Conservation (phyloP, 2,329 filamentous ascomycete genomes). For the Trichophyton schoenleinii region DNA sequence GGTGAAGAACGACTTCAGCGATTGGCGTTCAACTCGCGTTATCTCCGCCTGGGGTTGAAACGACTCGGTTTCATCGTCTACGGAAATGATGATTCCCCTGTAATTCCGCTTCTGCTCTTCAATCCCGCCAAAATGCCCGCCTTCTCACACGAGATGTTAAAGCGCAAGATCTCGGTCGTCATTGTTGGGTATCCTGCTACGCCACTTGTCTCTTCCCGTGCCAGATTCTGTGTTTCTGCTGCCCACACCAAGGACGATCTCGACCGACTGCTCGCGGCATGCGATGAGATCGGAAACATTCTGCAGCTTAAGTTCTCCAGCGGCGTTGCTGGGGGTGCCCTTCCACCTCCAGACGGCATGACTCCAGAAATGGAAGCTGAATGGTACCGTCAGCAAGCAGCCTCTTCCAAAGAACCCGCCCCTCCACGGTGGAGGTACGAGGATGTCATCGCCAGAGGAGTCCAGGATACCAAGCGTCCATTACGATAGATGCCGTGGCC, state of each 20-base stretch:
- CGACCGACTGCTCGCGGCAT: constrained; percentile 75
- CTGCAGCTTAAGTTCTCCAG: constrained; percentile 96
- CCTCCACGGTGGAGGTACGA: constrained; percentile 70
- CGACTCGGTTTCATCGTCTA: constrained; percentile 93
- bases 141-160: constrained; percentile 97
- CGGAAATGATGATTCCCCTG: constrained; percentile 94
- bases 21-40: constrained; percentile 95
- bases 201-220: constrained; percentile 84
- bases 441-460: constrained; percentile 60
- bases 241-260: constrained; percentile 98
- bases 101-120: constrained; percentile 88
- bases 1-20: constrained; percentile 91
- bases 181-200: constrained; percentile 96
- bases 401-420: constrained; percentile 40
- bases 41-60: constrained; percentile 94
- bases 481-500: constrained; percentile 43
- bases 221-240: constrained; percentile 87
- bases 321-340: constrained; percentile 76
- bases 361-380: constrained; percentile 60
- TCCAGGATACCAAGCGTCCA: constrained; percentile 60
- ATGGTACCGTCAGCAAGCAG: constrained; percentile 41
- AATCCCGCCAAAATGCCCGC: constrained; percentile 98
- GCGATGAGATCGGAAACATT: constrained; percentile 82
- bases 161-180: constrained; percentile 92
- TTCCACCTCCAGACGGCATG: constrained; percentile 60